Evolutionary conservation across 2,329 filamentous ascomycete species (phyloP), one percentile per base, ranked within the genome.

Genomic region (Colletotrichum truncatum): DNA sequence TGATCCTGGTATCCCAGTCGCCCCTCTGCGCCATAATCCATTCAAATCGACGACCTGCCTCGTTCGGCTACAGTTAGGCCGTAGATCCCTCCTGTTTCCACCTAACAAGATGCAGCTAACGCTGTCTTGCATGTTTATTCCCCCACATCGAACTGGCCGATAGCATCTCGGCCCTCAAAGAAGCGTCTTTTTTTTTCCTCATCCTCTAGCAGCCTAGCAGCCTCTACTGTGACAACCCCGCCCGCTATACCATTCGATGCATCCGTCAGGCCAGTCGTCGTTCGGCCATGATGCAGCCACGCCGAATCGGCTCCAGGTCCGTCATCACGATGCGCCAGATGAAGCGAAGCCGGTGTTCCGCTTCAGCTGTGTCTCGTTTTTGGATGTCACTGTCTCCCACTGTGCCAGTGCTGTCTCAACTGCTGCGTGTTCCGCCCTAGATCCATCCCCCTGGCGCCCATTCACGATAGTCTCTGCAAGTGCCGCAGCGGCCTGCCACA

Each of bases 121-220:
- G 26, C 51, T 58, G 51, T 64, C 46, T 46, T 64, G 51, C 64
- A 57, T 64, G 64, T 32, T 64, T 58, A 52, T 52, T 53, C 43
- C 64, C 52, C 64, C 52, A 53, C 59, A 58, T 53, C 64, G 25
- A 54, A 43, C 49, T 48, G 25, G 21, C 48, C 56, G 48, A 12
- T 26, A 49, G 11, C 48, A 21, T 56, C 25, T 23, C 25, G 58
- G n/a, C 18, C 51, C 21, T 18, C 21, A 23, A 43, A 18, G n/a
- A 54, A 18, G 51, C 39, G 39, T 14, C 38, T 25, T 32, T 54
- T 60, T 28, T 18, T 12, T 54, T 60, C 38, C 18, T 12, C 16
- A 10, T 11, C 18, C 28, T 38, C 30, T 36, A 30, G 36, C 48
- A 36, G 48, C 49, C n/a, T n/a, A 11, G 25, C 26, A 16, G 23